Percentiles rank a stretch among this genome's conserved stretches.
Conservation (phyloP, 2,329 filamentous ascomycete genomes). For the Periconia sp. region DNA sequence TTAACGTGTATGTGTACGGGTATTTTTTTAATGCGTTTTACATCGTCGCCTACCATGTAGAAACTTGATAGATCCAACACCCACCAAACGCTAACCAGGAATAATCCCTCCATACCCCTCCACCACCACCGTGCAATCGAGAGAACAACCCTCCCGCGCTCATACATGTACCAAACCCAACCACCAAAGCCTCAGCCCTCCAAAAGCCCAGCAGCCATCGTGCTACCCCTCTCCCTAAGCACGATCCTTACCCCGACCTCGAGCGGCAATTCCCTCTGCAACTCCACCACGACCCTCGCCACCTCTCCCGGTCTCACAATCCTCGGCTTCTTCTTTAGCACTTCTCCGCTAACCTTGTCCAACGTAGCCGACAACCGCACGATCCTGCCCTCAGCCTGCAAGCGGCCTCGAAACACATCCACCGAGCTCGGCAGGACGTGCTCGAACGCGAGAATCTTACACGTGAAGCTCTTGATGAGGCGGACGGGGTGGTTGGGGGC, state of each 20-base stretch:
- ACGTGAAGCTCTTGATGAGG: slow-evolving; percentile 72
- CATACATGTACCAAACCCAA: no score
- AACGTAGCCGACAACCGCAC: slow-evolving; percentile 70
- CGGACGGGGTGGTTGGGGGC: slow-evolving; percentile 66
- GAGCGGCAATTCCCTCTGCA: slow-evolving; percentile 74
- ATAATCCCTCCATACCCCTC: no score
- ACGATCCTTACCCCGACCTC: slow-evolving; percentile 81
- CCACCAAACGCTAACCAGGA: no score
- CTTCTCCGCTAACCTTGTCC: slow-evolving; percentile 74
- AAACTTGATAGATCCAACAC: no score
- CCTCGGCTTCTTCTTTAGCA: slow-evolving; percentile 79
- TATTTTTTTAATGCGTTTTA: no score
- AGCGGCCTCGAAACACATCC: slow-evolving; percentile 82
- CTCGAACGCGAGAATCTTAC: slow-evolving; percentile 87
- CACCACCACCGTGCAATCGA: no score
- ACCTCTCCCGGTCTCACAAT: slow-evolving; percentile 79
- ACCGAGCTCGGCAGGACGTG: slow-evolving; percentile 85
- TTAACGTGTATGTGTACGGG: no score
- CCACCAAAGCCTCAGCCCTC: slow-evolving; percentile 48
- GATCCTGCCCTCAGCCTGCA: slow-evolving; percentile 78
- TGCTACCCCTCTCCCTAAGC: slow-evolving; percentile 76
- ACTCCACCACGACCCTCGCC: slow-evolving; percentile 73
- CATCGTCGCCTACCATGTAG: no score
- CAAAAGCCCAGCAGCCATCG: slow-evolving; percentile 83
- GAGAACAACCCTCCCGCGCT: no score